Percentiles rank a stretch among this genome's conserved stretches.
Evolutionary conservation across 768 basidiomycete genomes (phyloP).

Genomic region (Suillus fuscotomentosus): DNA sequence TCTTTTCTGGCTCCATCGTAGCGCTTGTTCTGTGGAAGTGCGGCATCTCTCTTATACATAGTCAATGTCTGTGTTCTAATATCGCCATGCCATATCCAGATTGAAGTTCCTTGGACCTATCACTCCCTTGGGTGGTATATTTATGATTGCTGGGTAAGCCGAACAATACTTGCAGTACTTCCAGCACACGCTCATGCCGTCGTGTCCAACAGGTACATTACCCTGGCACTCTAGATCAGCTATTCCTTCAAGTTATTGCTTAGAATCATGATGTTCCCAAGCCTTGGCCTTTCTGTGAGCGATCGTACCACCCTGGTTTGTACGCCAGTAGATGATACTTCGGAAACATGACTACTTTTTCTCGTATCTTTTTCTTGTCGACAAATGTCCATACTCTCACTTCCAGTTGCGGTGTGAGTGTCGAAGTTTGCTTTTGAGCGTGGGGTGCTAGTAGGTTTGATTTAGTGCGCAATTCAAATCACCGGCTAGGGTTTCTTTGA

Average conservation of each 20-base stretch:
- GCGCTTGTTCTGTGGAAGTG: conserved; percentile 49
- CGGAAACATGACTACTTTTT: neutral
- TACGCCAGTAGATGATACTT: neutral
- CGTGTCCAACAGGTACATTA: conserved; percentile 45
- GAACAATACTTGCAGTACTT: neutral
- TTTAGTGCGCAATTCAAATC: neutral
- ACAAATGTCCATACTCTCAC: neutral
- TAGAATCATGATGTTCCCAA: neutral
- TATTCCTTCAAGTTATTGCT: neutral
- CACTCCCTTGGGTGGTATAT: conserved; percentile 62
- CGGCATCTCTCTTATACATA: conserved; percentile 7
- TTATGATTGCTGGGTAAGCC: conserved; percentile 69
- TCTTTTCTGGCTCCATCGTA: conserved; percentile 69
- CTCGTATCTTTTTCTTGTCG: neutral
- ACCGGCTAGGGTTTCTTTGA: neutral
- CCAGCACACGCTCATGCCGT: conserved; percentile 7
- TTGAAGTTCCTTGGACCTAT: conserved; percentile 58
- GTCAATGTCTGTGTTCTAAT: neutral
- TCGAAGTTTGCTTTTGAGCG: neutral
- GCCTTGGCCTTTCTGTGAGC: neutral
- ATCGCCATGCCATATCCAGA: conserved; percentile 23
- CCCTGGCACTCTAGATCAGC: conserved; percentile 43
- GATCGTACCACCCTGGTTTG: neutral
- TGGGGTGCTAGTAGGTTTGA: neutral
- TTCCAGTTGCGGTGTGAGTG: neutral